phyloP scores from a whole-genome alignment of 345 rosid species.

The Hibiscus mutabilis region DNA sequence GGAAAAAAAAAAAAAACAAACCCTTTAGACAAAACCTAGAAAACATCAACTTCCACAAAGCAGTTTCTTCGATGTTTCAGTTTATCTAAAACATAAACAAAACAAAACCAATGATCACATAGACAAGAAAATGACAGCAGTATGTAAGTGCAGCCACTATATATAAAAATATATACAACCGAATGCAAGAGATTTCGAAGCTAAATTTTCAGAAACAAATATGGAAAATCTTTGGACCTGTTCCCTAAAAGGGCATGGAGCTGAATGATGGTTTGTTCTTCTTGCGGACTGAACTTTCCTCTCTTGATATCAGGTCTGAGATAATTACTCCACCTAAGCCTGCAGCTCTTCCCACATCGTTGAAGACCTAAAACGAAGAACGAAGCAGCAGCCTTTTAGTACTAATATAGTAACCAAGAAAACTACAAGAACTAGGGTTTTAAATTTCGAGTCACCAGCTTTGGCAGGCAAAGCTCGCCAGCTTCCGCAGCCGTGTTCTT shows the following conservation, averaged over 20 bases:
- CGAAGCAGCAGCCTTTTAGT: background rate
- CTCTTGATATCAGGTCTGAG: constrained; percentile 88
- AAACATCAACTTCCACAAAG: constrained; percentile 8
- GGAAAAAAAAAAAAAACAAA: background rate
- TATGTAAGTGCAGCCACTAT: no score
- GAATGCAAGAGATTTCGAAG: no score
- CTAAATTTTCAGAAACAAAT: no score
- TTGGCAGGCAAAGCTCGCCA: constrained; percentile 82
- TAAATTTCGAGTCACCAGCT: constrained; percentile 47
- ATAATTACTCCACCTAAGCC: constrained; percentile 93
- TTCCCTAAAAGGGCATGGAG: constrained; percentile 93
- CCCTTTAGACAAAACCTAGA: constrained; percentile 4
- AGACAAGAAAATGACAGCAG: no score
- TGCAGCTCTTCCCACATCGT: constrained; percentile 91
- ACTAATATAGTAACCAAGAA: background rate
- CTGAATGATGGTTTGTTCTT: constrained; percentile 90
- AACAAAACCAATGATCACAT: no score
- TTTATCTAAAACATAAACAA: no score
- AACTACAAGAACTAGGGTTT: background rate
- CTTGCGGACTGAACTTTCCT: constrained; percentile 84
- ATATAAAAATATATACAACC: no score
- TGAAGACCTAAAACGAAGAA: constrained; percentile 46
- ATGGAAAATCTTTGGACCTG: constrained; percentile 23
- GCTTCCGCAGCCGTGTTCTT: constrained; percentile 91
- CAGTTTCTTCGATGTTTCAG: no score